A percentile compares a stretch with the other conserved stretches of the same genome.
Conservation (phyloP, 805 yeast species). For the Starmerella riodocensis region DNA sequence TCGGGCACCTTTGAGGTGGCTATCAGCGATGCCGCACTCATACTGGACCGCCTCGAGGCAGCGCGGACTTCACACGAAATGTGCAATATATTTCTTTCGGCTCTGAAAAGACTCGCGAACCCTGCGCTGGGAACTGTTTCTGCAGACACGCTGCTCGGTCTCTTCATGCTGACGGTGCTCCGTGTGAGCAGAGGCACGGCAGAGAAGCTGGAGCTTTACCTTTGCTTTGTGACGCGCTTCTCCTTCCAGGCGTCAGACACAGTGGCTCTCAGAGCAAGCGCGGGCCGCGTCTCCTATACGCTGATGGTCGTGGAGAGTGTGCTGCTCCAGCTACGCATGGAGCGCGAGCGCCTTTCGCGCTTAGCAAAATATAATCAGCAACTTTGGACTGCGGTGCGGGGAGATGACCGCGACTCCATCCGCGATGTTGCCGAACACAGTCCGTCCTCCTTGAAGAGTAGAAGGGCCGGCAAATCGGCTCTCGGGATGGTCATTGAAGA, state of each 20-base stretch:
- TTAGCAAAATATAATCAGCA: conserved; percentile 37
- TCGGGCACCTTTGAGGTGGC: conserved; percentile 22
- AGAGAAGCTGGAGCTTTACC: conserved; percentile 39
- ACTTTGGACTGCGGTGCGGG: conserved; percentile 40
- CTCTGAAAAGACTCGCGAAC: conserved; percentile 37
- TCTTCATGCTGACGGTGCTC: conserved; percentile 57
- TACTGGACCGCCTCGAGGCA: conserved; percentile 23
- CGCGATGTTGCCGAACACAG: conserved; percentile 18
- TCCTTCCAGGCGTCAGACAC: conserved; percentile 24
- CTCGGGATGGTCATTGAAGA: conserved; percentile 48
- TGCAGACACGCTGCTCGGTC: conserved; percentile 70
- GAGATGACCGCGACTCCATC: conserved; percentile 1
- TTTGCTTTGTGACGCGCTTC: conserved; percentile 53
- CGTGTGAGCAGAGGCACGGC: conserved; percentile 41
- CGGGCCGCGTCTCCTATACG: conserved; percentile 36
- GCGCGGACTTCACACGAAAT: conserved; percentile 23
- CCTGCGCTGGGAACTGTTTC: conserved; percentile 33
- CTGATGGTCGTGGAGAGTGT: conserved; percentile 78
- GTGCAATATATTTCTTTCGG: conserved; percentile 32
- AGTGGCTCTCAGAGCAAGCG: conserved; percentile 4
- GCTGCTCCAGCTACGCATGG: conserved; percentile 44
- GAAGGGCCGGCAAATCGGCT: conserved; percentile 51
- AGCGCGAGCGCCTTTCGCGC: conserved; percentile 29
- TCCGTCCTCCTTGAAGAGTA: conserved; percentile 23
- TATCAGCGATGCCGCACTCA: conserved; percentile 34